These are phyloP conservation scores for Colletotrichum chrysophilum DNA, from an alignment of 2,329 filamentous ascomycete genomes.

Conservation along the genomic window DNA sequence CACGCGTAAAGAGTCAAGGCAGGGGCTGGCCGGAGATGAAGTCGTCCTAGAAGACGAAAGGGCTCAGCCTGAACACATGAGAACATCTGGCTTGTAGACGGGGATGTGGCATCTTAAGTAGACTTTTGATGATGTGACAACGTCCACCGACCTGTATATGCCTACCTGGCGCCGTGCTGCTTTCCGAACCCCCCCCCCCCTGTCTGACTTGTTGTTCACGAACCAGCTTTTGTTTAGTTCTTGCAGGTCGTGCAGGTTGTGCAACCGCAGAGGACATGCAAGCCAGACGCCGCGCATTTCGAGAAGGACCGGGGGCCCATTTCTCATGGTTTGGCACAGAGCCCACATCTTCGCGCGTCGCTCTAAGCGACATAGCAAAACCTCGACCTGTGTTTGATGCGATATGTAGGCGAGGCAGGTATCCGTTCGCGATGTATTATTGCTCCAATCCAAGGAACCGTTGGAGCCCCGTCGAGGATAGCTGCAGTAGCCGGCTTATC, in stretches of 20 bases:
- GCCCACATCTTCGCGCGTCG: neutral
- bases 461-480: neutral
- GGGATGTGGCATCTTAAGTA: neutral
- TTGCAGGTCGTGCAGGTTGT: neutral
- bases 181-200: neutral
- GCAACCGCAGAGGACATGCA: neutral
- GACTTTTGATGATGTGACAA: neutral
- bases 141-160: neutral
- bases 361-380: neutral
- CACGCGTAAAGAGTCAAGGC: neutral
- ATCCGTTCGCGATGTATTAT: neutral
- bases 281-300: neutral
- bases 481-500: neutral
- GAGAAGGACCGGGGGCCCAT: neutral
- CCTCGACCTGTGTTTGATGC: neutral
- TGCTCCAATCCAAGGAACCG: neutral
- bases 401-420: neutral
- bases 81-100: neutral
- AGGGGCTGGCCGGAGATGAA: neutral
- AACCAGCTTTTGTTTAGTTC: neutral
- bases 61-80: neutral
- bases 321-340: neutral
- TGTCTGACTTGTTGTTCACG: neutral
- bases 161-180: neutral
- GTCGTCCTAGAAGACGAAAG: neutral